Conservation (phyloP, 1,139 yeast genomes). For the Neolecta irregularis region DNA sequence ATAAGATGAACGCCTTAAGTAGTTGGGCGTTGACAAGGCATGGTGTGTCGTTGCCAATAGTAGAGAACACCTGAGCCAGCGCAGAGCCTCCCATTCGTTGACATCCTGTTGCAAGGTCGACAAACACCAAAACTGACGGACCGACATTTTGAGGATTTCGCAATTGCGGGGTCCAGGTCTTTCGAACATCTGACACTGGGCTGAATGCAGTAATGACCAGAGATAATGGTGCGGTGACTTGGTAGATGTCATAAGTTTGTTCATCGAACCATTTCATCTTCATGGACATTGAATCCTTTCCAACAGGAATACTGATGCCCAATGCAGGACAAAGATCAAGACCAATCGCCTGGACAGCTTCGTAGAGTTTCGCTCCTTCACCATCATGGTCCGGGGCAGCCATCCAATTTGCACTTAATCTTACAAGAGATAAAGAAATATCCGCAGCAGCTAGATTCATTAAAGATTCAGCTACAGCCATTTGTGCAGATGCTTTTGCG, state of each 20-base stretch:
- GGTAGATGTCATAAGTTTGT: constrained; percentile 34
- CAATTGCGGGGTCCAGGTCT: constrained; percentile 91
- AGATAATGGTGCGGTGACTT: constrained; percentile 91
- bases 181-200: constrained; percentile 68
- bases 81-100: constrained; percentile 78
- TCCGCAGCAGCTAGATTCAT: constrained; percentile 85
- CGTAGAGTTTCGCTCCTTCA: constrained; percentile 88
- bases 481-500: constrained; percentile 92
- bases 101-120: constrained; percentile 55
- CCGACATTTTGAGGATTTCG: constrained; percentile 29
- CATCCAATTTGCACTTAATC: constrained; percentile 98
- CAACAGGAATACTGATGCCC: constrained; percentile 89
- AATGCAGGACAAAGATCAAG: constrained; percentile 85
- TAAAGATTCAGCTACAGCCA: constrained; percentile 91
- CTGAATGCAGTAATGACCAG: constrained; percentile 83
- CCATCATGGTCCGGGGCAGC: constrained; percentile 91
- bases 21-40: constrained; percentile 54
- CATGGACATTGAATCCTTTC: constrained; percentile 99
- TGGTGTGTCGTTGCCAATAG: constrained; percentile 73
- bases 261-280: constrained; percentile 86
- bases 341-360: constrained; percentile 95
- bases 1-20: constrained; percentile 53
- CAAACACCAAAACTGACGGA: constrained; percentile 52
- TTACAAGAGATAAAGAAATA: constrained; percentile 57
- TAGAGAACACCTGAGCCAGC: constrained; percentile 79